Evolutionary conservation across 139 green algal genomes (phyloP), one percentile per base, ranked within the genome.

Genomic region (Picochlorum sp.): DNA sequence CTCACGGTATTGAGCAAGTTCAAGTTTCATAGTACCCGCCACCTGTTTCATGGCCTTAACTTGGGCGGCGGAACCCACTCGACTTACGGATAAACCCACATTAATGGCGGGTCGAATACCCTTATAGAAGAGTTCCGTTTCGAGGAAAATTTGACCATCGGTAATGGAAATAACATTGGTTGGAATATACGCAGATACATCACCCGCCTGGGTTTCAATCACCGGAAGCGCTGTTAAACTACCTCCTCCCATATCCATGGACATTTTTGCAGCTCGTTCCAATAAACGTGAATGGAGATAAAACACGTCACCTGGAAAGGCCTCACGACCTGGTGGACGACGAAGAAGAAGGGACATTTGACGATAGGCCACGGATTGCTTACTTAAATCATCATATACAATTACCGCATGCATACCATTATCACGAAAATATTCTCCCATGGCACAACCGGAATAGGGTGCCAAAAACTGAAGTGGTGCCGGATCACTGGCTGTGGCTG

Each of bases 101-200:
- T 94, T 94, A 37, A 94, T 83, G 13, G 85, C 85, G 26, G 86
- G 85, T 62, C 85, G 81, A 64, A 94, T 89, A 75, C 82, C 85
- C 66, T 85, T 84, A 73, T 93, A 90, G 75, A 94, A 94, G 30
- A 94, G 72, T 70, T 92, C 84, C 55, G 85, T 88, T 71, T 89
- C 81, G 52, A 94, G 65, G 76, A 92, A 94, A 50, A 94, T 93
- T 74, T 94, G 86, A 12, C 64, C 69, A 53, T 93, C 85, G 1
- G 85, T 93, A 65, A 94, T 94, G 50, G 85, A 94, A 63, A 94
- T 94, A 40, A 94, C 85, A 67, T 94, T 94, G 57, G 85, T 93
- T 57, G 85, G 81, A 47, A 94, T 94, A 74, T 93, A 94, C 8
- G 84, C 84, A 3, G 84, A 92, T 56, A 94, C 84, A 47, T 80